phyloP scores from a whole-genome alignment of 192 early-diverging fungal genomes.

The Pilaira anomala region DNA sequence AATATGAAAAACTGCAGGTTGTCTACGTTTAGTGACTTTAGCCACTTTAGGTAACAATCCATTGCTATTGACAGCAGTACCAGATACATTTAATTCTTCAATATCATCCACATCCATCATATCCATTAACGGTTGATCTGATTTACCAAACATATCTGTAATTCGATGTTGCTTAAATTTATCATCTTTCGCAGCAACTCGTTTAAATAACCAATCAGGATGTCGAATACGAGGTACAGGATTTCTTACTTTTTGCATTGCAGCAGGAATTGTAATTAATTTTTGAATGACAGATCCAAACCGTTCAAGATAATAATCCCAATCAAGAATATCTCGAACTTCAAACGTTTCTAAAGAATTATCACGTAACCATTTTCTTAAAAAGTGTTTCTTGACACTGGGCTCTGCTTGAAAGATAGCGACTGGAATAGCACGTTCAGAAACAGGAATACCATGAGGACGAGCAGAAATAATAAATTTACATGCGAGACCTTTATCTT shows the following conservation, averaged over 20 bases:
- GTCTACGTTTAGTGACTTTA: constrained; percentile 18
- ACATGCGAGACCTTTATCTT: constrained; percentile 94
- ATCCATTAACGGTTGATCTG: constrained; percentile 34
- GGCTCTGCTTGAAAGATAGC: constrained; percentile 89
- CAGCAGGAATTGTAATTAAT: constrained; percentile 96
- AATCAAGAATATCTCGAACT: constrained; percentile 91
- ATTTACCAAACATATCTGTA: constrained; percentile 77
- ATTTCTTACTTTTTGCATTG: constrained; percentile 91
- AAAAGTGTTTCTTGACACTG: constrained; percentile 69
- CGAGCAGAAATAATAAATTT: constrained; percentile 90
- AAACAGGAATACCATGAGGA: constrained; percentile 81
- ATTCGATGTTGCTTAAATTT: constrained; percentile 80
- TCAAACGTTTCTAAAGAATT: constrained; percentile 68
- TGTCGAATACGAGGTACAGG: constrained; percentile 90
- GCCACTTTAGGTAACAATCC: not conserved
- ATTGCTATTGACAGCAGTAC: not conserved
- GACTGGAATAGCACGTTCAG: constrained; percentile 92
- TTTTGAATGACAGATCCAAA: constrained; percentile 95
- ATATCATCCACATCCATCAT: constrained; percentile 22
- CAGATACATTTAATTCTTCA: constrained; percentile 6
- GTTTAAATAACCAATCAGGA: constrained; percentile 92
- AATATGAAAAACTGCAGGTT: constrained; percentile 9
- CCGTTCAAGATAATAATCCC: constrained; percentile 96
- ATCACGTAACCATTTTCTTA: constrained; percentile 94
- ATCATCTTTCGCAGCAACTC: constrained; percentile 73